Evolutionary conservation across 2,329 filamentous ascomycete species (phyloP).

Genomic region (Paraphaeosphaeria minitans): DNA sequence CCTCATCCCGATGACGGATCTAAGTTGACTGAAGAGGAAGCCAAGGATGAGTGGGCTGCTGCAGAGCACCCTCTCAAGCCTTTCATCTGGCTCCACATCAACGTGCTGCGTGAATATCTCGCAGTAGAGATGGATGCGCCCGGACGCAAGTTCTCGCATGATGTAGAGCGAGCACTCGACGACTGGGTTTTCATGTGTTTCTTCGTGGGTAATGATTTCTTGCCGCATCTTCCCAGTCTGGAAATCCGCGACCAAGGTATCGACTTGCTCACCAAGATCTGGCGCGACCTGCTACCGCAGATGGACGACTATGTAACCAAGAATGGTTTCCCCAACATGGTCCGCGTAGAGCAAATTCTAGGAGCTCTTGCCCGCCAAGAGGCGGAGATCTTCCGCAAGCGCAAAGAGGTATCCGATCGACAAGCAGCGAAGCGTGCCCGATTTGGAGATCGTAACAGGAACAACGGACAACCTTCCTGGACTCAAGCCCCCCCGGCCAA

Average conservation of each 20-base stretch:
- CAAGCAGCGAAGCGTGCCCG: conserved; percentile 70
- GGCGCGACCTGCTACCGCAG: conserved; percentile 85
- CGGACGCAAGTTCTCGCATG: conserved; percentile 82
- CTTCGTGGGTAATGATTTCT: conserved; percentile 97
- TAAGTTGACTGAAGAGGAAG: conserved; percentile 82
- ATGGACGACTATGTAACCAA: conserved; percentile 98
- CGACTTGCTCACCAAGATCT: conserved; percentile 93
- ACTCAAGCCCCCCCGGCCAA: conserved; percentile 33
- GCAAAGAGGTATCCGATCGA: conserved; percentile 84
- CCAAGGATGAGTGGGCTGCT: conserved; percentile 53
- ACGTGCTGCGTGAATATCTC: conserved; percentile 88
- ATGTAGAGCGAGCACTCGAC: conserved; percentile 91
- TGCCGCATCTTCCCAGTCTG: conserved; percentile 94
- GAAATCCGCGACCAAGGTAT: conserved; percentile 98
- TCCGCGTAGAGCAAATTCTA: conserved; percentile 84
- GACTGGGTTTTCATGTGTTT: conserved; percentile 99
- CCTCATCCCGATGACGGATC: conserved; percentile 52
- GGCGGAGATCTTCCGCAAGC: conserved; percentile 86
- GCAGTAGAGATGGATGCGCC: conserved; percentile 86
- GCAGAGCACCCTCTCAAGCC: conserved; percentile 70
- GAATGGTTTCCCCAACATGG: conserved; percentile 88
- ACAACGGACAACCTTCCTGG: conserved; percentile 40
- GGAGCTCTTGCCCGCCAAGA: conserved; percentile 89
- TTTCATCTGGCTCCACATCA: conserved; percentile 97
- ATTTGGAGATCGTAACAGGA: conserved; percentile 55